Evolutionary conservation across 1,284 basidiomycete species (phyloP).

Genomic region (Naganishia sp.): DNA sequence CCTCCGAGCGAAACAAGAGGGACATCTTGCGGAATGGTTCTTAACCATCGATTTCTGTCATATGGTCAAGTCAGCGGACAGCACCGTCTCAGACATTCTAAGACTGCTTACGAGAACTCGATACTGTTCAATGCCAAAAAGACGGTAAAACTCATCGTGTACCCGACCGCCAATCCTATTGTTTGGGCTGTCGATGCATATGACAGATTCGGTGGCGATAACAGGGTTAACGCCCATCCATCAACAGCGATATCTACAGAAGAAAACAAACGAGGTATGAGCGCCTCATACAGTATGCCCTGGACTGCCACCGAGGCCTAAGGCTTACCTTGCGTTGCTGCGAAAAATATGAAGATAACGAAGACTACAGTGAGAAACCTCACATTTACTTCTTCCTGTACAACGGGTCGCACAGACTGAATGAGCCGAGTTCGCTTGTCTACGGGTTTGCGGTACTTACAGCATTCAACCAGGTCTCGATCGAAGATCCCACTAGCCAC

Average conservation of each 20-base stretch:
- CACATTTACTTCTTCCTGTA: slow-evolving; percentile 78
- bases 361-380: slow-evolving; percentile 80
- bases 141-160: slow-evolving; percentile 94
- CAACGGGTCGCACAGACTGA: background rate
- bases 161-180: slow-evolving; percentile 93
- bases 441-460: slow-evolving; percentile 59
- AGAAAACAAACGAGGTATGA: slow-evolving; percentile 13
- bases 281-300: background rate
- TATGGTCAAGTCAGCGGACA: slow-evolving; percentile 36
- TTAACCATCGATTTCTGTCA: slow-evolving; percentile 69
- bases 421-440: background rate
- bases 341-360: slow-evolving; percentile 87
- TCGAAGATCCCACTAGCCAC: slow-evolving; percentile 80
- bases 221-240: slow-evolving; percentile 95
- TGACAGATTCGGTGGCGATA: slow-evolving; percentile 91
- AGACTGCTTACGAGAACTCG: slow-evolving; percentile 72
- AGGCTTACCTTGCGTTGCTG: slow-evolving; percentile 84
- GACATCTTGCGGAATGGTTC: slow-evolving; percentile 62
- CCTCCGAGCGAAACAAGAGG: slow-evolving; percentile 77
- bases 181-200: slow-evolving; percentile 99
- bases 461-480: slow-evolving; percentile 76
- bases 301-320: no score
- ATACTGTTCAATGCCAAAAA: slow-evolving; percentile 96
- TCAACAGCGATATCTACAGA: slow-evolving; percentile 90
- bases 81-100: slow-evolving; percentile 26